Evolutionary conservation across 768 basidiomycete species (phyloP).

Genomic region (Agrocybe praecox): DNA sequence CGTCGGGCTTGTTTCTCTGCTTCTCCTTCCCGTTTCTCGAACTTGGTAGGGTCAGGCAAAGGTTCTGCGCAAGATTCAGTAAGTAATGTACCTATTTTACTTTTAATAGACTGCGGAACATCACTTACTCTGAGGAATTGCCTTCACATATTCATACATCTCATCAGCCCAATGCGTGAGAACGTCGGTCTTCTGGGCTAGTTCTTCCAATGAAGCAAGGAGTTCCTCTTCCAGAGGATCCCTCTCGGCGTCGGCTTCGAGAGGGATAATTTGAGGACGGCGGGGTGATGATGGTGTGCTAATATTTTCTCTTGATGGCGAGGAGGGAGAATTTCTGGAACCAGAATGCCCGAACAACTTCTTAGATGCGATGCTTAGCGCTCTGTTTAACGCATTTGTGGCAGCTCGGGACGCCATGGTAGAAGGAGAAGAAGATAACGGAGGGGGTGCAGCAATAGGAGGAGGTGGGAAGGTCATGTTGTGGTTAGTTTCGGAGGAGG

Average conservation of each 20-base stretch:
- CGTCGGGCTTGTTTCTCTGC: conserved; percentile 67
- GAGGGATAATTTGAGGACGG: conserved; percentile 53
- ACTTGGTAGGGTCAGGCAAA: conserved; percentile 78
- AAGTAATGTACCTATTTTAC: not conserved
- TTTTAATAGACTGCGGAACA: not conserved
- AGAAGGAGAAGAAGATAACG: conserved; percentile 68
- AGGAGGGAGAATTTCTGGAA: conserved; percentile 32
- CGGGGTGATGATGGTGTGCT: conserved; percentile 57
- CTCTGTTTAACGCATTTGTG: conserved; percentile 76
- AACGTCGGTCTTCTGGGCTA: conserved; percentile 96
- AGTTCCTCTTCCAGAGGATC: conserved; percentile 84
- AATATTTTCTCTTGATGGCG: conserved; percentile 36
- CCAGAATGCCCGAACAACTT: conserved; percentile 69
- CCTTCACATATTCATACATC: conserved; percentile 89
- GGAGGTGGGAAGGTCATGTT: conserved; percentile 74
- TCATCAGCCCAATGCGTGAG: conserved; percentile 94
- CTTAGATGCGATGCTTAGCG: conserved; percentile 78
- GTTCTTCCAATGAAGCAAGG: conserved; percentile 80
- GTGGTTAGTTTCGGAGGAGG: conserved; percentile 14
- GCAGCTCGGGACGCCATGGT: conserved; percentile 62
- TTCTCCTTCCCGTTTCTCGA: conserved; percentile 70
- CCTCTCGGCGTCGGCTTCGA: conserved; percentile 45
- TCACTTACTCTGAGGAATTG: conserved; percentile 76
- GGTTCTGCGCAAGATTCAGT: conserved; percentile 54
- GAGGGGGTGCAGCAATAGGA: conserved; percentile 55